These are phyloP conservation scores for Trifolium fragiferum DNA, from an alignment of 306 rosid genomes.

Conservation along the genomic window DNA sequence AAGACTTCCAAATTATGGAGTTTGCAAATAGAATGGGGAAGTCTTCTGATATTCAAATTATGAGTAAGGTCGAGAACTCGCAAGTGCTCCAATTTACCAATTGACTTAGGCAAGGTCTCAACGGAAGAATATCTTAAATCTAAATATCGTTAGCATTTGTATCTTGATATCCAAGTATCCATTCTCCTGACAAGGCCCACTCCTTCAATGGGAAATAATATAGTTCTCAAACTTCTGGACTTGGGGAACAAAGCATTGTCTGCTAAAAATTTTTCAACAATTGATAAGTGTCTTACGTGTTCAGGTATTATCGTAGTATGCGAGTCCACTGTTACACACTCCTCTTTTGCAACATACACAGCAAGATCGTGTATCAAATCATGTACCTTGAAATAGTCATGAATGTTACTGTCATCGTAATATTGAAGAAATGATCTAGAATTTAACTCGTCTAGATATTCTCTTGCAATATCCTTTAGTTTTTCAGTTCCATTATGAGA, in stretches of 20 bases:
- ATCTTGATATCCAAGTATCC: neutral
- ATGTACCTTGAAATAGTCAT: neutral
- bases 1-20: too few relatives aligned
- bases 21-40: too few relatives aligned
- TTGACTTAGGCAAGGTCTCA: too few relatives aligned
- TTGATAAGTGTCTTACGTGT: neutral
- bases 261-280: neutral
- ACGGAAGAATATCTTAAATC: too few relatives aligned
- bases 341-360: neutral
- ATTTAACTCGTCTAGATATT: constrained; percentile 25
- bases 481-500: neutral
- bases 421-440: constrained; percentile 47
- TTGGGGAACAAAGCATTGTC: neutral
- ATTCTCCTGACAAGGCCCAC: neutral
- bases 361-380: neutral
- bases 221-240: neutral
- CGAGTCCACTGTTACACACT: neutral
- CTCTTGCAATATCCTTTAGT: neutral
- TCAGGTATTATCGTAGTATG: neutral
- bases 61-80: too few relatives aligned
- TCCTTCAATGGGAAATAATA: neutral
- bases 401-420: neutral
- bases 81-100: too few relatives aligned
- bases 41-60: too few relatives aligned
- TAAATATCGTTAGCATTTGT: too few relatives aligned